phyloP scores from a whole-genome alignment of 2,329 filamentous ascomycete species.

The Xenosphaeropsis pyriputrescens region DNA sequence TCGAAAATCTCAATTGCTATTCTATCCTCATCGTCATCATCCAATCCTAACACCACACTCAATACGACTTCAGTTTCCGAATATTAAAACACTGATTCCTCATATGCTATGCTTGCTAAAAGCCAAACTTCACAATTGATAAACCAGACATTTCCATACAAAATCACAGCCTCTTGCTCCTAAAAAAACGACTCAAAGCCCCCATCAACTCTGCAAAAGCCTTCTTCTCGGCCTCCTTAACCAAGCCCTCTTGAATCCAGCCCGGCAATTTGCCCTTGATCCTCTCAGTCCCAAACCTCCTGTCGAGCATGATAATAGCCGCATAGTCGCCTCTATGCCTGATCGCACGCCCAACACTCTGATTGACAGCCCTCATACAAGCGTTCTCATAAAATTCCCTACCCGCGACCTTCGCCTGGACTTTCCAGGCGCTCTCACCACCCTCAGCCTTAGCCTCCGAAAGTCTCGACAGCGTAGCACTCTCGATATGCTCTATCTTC shows the following conservation, averaged over 20 bases:
- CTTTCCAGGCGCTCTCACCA: constrained; percentile 20
- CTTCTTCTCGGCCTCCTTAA: constrained; percentile 29
- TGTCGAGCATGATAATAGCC: constrained; percentile 73
- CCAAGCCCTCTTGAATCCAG: constrained; percentile 71
- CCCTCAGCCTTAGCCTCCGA: constrained; percentile 8
- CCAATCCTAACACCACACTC: too few relatives aligned
- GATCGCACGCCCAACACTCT: constrained; percentile 88
- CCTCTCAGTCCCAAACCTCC: constrained; percentile 57
- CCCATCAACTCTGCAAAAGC: constrained; percentile 44
- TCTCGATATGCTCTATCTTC: constrained; percentile 74
- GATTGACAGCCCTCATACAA: constrained; percentile 94
- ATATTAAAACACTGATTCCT: too few relatives aligned
- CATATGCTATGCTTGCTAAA: too few relatives aligned
- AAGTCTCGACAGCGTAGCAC: constrained; percentile 29
- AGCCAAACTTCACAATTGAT: too few relatives aligned
- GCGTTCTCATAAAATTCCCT: constrained; percentile 85
- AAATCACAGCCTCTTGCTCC: constrained; percentile 24
- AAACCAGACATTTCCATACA: too few relatives aligned
- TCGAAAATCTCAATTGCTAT: too few relatives aligned
- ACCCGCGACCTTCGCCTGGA: constrained; percentile 37
- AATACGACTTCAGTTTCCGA: too few relatives aligned
- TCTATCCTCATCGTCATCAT: too few relatives aligned
- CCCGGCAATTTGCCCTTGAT: constrained; percentile 70
- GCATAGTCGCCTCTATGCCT: constrained; percentile 82
- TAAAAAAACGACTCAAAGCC: constrained; percentile 40